These are phyloP conservation scores for Heliamphora pulchella DNA, from an alignment of 179 eudicot species.

Conservation along the genomic window DNA sequence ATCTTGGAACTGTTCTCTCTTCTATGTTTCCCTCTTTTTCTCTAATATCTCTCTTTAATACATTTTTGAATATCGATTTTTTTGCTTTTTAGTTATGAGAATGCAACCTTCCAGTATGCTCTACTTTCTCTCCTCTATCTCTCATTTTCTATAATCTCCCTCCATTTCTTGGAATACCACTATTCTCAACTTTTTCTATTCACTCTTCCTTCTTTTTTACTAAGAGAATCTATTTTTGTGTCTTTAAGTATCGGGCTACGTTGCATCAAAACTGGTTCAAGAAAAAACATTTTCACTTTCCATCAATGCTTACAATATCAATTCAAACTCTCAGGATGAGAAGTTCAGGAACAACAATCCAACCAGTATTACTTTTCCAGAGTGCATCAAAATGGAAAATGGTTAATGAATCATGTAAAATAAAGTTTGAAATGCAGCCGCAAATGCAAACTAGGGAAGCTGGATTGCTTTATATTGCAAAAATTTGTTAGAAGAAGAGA, in stretches of 20 bases:
- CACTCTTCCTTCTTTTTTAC: neutral
- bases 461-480: neutral
- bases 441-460: neutral
- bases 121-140: neutral
- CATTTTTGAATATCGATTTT: too few species aligned
- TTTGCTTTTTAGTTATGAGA: too few species aligned
- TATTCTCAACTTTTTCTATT: neutral
- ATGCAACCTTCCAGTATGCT: too few species aligned
- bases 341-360: neutral
- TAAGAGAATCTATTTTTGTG: neutral
- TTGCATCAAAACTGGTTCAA: neutral
- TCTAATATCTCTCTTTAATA: too few species aligned
- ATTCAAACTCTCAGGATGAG: neutral
- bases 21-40: neutral
- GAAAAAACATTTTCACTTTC: neutral
- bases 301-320: neutral
- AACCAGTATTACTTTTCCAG: neutral
- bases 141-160: neutral
- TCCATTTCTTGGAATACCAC: neutral
- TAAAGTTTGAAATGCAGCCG: neutral
- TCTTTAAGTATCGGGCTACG: neutral
- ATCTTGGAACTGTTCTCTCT: neutral
- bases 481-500: neutral
- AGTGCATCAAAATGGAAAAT: neutral
- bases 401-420: slow-evolving; percentile 3